phyloP scores from a whole-genome alignment of 208 protist genomes.

The Spongospora subterranea region DNA sequence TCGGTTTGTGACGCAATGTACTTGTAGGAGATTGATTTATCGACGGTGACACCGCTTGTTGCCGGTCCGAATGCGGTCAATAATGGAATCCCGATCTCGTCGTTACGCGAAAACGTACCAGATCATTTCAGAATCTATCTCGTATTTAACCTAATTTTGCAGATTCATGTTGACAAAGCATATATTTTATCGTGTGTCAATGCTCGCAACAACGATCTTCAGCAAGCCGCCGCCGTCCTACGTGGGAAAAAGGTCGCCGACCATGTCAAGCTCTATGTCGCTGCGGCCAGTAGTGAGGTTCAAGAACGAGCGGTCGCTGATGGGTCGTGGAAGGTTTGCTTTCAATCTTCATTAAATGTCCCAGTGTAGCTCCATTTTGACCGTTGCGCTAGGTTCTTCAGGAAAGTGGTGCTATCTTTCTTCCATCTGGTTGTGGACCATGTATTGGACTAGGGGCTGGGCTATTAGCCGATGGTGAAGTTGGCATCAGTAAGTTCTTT shows the following conservation, averaged over 20 bases:
- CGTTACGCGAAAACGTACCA: background rate
- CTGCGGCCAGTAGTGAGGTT: constrained; percentile 75
- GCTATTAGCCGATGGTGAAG: constrained; percentile 78
- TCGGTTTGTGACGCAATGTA: background rate
- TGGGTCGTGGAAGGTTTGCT: background rate
- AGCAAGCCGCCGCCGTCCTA: constrained; percentile 64
- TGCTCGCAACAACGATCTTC: constrained; percentile 71
- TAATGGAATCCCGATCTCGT: background rate
- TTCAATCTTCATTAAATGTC: background rate
- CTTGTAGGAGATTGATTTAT: background rate
- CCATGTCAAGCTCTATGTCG: constrained; percentile 77
- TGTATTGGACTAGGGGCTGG: constrained; percentile 75
- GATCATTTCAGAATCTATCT: background rate
- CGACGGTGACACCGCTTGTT: background rate
- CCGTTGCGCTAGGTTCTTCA: background rate
- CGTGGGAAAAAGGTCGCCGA: constrained; percentile 68
- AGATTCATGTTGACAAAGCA: constrained; percentile 70
- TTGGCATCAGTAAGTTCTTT: constrained; percentile 59
- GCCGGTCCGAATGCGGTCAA: background rate
- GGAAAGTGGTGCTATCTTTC: constrained; percentile 71
- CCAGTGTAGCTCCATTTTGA: background rate
- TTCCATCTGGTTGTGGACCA: constrained; percentile 78
- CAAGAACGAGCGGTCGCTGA: constrained; percentile 51
- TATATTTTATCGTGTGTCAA: constrained; percentile 81
- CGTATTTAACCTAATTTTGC: background rate